A percentile compares a stretch with the other conserved stretches of the same genome.
phyloP scores from a whole-genome alignment of 1,139 yeast species.

The Lodderomyces oxycetoniae region DNA sequence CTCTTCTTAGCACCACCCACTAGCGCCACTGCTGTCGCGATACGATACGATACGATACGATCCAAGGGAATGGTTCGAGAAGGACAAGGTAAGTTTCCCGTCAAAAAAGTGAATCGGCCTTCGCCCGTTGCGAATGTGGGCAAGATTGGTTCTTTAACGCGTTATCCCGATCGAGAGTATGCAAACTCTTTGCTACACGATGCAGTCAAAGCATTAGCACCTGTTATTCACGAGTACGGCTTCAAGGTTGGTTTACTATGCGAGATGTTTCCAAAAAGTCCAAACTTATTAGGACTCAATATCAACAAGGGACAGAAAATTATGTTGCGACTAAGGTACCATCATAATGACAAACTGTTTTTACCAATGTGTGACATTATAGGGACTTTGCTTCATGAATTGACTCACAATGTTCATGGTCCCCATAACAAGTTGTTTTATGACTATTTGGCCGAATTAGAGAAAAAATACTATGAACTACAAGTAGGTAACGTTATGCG shows the following conservation, averaged over 20 bases:
- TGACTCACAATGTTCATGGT: conserved; percentile 75
- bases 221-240: conserved; percentile 65
- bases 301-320: conserved; percentile 81
- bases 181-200: conserved; percentile 58
- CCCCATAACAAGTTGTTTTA: conserved; percentile 79
- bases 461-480: conserved; percentile 52
- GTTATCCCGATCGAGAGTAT: conserved; percentile 49
- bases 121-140: conserved; percentile 49
- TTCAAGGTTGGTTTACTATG: conserved; percentile 65
- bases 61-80: conserved; percentile 18
- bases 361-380: conserved; percentile 62
- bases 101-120: conserved; percentile 13
- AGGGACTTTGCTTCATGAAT: conserved; percentile 85
- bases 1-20: background rate
- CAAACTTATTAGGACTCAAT: conserved; percentile 70
- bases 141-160: conserved; percentile 54
- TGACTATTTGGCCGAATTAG: conserved; percentile 56
- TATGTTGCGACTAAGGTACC: conserved; percentile 63
- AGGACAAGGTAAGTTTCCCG: conserved; percentile 12
- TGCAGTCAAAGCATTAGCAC: conserved; percentile 60
- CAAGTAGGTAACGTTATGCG: conserved; percentile 25
- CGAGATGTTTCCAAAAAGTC: conserved; percentile 80
- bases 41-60: too few relatives aligned
- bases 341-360: conserved; percentile 52
- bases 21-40: too few relatives aligned